Evolutionary conservation across 129 eudicot species (phyloP), one percentile per base, ranked within the genome.

Genomic region (Flaveria trinervia): DNA sequence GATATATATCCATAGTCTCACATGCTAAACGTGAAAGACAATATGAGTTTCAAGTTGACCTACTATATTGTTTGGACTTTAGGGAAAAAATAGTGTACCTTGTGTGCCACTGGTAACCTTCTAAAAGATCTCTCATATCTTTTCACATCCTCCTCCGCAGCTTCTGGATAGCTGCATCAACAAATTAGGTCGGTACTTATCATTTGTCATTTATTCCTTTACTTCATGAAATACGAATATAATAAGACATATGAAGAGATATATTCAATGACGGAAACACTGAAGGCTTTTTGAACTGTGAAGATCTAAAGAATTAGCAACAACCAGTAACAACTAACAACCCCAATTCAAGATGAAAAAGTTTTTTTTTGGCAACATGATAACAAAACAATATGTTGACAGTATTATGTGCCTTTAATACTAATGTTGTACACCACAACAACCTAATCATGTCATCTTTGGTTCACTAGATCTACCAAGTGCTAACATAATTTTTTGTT

Each of bases 21-120:
- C 25, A 28, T 15, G 7, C 52, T 60, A 61, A 26, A 50, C 67
- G 9, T 39, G 23, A 56, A 68, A 0, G 46, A 14, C 26, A 80
- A 18, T 52, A 72, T 51, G 33, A 23, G 57, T 80, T 74, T 59
- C 80, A 22, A 46, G 76, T 36, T 55, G 78, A 76, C 69, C 9
- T 61, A 46, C 65, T 33, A 23, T 54, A 54, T 25, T 45, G 26
- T 45, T 30, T 4, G 45, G 9, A 15, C 22, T 64, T 14, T 30
- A 8, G 30, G 28, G 39, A 64, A 56, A 25, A 41, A 23, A 2
- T 71, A 72, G 28, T 28, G 60, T 71, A 92, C 98, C 98, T 93
- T 90, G 84, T 93, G 96, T 59, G 92, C 70, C 7, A 84, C 84
- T 5, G 95, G 86, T 79, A 93, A 96, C 92, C 81, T 88, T 86